These are phyloP conservation scores for Eucalyptus urophylla DNA, from an alignment of 345 rosid genomes.

Conservation along the genomic window DNA sequence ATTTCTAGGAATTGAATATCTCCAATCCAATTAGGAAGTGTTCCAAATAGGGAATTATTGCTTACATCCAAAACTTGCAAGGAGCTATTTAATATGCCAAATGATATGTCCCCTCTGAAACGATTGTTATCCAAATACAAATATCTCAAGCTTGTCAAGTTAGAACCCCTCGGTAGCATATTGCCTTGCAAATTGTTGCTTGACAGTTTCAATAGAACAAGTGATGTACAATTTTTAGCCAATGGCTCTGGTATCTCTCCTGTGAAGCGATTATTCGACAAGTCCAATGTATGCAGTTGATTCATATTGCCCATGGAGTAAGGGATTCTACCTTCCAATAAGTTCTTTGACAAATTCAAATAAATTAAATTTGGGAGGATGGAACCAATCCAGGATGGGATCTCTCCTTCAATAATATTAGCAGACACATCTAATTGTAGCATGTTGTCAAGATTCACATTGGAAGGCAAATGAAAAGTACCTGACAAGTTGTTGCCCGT, in stretches of 20 bases:
- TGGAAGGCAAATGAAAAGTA: background rate
- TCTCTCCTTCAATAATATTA: background rate
- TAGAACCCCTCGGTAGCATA: background rate
- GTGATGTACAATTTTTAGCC: background rate
- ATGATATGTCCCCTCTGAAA: background rate
- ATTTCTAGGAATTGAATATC: background rate
- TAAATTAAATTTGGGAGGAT: background rate
- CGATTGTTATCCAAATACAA: background rate
- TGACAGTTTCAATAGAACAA: background rate
- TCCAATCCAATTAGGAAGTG: constrained; percentile 3
- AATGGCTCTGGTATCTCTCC: background rate
- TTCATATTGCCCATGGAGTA: background rate
- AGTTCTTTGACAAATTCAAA: background rate
- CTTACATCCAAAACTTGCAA: background rate
- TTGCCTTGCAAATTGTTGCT: background rate
- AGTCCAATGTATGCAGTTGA: background rate
- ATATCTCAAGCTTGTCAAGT: background rate
- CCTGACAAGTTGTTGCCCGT: background rate
- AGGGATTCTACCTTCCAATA: constrained; percentile 6
- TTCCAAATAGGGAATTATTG: constrained; percentile 1
- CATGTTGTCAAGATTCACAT: background rate
- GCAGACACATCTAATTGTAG: background rate
- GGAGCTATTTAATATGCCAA: background rate
- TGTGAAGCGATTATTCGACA: constrained; percentile 2
- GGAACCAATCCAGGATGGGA: background rate